phyloP scores from a whole-genome alignment of 441 rosid genomes.

The Macaranga tanarius region DNA sequence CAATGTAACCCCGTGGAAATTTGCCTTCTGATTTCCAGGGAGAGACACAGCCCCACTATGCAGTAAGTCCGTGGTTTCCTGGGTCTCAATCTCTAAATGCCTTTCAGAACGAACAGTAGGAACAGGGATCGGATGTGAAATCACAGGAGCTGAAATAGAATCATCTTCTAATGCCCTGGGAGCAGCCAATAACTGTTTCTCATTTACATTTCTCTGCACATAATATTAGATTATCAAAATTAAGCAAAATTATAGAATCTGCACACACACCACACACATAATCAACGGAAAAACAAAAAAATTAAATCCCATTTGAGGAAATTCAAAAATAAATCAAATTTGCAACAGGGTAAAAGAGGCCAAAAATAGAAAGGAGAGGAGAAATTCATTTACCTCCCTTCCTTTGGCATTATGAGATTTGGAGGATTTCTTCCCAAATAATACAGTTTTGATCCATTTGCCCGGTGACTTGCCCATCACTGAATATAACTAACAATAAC shows the following conservation, averaged over 20 bases:
- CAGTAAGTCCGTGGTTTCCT: conserved; percentile 42
- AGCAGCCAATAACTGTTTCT: conserved; percentile 47
- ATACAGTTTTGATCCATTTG: conserved; percentile 73
- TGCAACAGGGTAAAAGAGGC: too few relatives aligned
- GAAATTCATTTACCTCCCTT: conserved; percentile 50
- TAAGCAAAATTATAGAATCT: not conserved
- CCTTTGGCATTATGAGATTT: conserved; percentile 54
- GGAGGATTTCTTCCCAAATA: conserved; percentile 78
- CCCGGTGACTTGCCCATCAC: conserved; percentile 78
- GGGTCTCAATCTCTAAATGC: conserved; percentile 39
- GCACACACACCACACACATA: not conserved
- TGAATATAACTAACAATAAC: conserved; percentile 19
- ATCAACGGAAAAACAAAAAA: not conserved
- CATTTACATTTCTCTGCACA: conserved; percentile 53
- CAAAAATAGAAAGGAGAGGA: too few relatives aligned
- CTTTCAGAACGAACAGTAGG: conserved; percentile 36
- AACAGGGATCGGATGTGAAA: conserved; percentile 31
- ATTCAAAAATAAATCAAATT: not conserved
- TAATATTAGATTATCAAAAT: not conserved
- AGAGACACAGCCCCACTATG: conserved; percentile 35
- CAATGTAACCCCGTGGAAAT: conserved; percentile 33
- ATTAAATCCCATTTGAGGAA: not conserved
- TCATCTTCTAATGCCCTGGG: conserved; percentile 58
- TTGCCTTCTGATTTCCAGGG: conserved; percentile 35
- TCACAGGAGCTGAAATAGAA: conserved; percentile 40